Percentiles rank a stretch among this genome's conserved stretches.
Conservation (phyloP, 768 basidiomycete genomes). For the Postia placenta region DNA sequence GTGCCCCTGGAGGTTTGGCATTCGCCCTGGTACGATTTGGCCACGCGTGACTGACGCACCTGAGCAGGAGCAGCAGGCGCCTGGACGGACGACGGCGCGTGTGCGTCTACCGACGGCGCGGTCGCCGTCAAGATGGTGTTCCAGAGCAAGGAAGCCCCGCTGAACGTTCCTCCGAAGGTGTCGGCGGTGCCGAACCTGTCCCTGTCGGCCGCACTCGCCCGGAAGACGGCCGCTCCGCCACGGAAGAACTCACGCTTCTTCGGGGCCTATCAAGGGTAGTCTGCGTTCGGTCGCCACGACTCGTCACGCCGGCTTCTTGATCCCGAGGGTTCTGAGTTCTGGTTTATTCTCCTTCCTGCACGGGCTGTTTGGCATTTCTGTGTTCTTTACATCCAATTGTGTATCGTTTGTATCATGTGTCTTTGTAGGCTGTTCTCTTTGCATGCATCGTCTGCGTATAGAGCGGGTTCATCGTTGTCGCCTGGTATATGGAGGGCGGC, state of each 20-base stretch:
- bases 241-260: constrained; percentile 6
- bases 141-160: constrained; percentile 4
- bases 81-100: constrained; percentile 23
- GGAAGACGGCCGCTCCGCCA: not conserved
- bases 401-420: no score
- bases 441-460: no score
- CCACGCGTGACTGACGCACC: not conserved
- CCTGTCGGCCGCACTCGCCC: constrained; percentile 2
- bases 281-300: no score
- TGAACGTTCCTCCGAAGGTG: constrained; percentile 1
- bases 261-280: not conserved
- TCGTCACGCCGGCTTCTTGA: no score
- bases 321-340: no score
- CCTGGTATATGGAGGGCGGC: no score
- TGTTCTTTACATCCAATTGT: no score
- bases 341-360: no score
- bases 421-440: no score
- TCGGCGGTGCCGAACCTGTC: constrained; percentile 2
- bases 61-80: constrained; percentile 18
- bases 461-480: no score
- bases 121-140: not conserved
- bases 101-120: constrained; percentile 4
- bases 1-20: constrained; percentile 19
- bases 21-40: no score
- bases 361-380: no score